phyloP scores from a whole-genome alignment of 1,284 basidiomycete genomes.

The Moniliophthora roreri region DNA sequence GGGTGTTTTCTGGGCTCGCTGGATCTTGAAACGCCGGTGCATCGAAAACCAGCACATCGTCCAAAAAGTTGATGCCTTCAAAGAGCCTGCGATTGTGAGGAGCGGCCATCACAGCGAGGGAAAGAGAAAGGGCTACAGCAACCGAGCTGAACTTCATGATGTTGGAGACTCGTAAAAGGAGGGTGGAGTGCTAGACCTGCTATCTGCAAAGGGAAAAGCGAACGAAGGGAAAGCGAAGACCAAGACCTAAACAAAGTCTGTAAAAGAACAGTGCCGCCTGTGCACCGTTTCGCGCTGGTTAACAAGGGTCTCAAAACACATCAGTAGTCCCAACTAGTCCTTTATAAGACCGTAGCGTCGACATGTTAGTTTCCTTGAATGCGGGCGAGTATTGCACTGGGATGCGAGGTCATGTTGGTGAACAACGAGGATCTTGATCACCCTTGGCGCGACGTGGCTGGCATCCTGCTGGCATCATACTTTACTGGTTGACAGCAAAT shows the following conservation, averaged over 20 bases:
- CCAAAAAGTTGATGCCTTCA: not conserved
- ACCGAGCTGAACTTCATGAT: not conserved
- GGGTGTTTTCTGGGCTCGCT: slow-evolving; percentile 25
- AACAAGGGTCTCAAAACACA: not conserved
- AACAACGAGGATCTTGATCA: no score
- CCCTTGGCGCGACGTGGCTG: no score
- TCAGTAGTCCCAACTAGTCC: not conserved
- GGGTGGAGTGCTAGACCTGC: not conserved
- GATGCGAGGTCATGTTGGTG: no score
- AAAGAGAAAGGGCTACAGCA: not conserved
- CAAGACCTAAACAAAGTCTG: not conserved
- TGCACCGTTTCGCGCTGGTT: not conserved
- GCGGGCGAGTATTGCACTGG: no score
- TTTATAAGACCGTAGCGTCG: no score
- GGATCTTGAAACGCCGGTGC: slow-evolving; percentile 35
- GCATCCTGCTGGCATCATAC: no score
- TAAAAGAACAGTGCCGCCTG: not conserved
- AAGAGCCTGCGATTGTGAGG: not conserved
- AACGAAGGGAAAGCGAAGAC: not conserved
- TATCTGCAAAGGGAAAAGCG: not conserved
- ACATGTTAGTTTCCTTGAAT: no score
- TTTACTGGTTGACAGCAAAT: no score
- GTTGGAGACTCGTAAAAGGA: not conserved
- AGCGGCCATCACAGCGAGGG: not conserved
- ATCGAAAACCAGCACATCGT: slow-evolving; percentile 33